Evolutionary conservation across 75 land plant species (phyloP).

Genomic region (Chamaecyparis obtusa): DNA sequence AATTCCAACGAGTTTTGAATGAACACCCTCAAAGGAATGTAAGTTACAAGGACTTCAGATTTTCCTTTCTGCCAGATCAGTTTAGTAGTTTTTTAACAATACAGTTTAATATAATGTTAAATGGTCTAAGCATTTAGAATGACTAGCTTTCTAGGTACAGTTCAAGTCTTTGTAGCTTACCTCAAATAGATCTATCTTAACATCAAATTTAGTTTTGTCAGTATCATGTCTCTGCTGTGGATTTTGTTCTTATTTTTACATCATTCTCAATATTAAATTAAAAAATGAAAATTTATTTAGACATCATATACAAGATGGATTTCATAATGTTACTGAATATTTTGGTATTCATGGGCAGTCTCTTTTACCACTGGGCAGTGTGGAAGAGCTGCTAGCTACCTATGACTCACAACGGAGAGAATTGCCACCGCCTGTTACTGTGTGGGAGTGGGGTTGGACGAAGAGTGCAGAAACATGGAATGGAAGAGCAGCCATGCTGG

Average conservation of each 20-base stretch:
- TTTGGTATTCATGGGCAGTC: constrained; percentile 48
- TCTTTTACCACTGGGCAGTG: constrained; percentile 95
- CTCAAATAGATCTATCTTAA: not conserved
- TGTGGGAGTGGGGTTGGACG: constrained; percentile 99
- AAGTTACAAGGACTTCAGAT: not conserved
- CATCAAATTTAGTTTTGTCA: not conserved
- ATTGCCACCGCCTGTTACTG: constrained; percentile 93
- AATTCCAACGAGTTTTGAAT: too few relatives aligned
- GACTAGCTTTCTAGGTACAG: not conserved
- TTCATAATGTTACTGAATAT: not conserved
- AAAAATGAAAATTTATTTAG: not conserved
- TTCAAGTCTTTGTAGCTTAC: too few relatives aligned
- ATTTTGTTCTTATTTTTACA: not conserved
- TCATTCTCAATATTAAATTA: not conserved
- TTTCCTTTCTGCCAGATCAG: not conserved
- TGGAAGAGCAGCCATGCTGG: constrained; percentile 98
- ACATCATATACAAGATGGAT: not conserved
- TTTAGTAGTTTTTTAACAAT: not conserved
- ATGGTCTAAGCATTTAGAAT: not conserved
- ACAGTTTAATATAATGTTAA: not conserved
- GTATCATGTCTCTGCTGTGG: not conserved
- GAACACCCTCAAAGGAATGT: too few relatives aligned
- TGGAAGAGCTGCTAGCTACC: constrained; percentile 93
- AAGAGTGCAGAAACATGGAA: constrained; percentile 99
- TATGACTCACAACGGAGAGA: constrained; percentile 95